Base-by-base conservation (phyloP, 352 stramenopile species). In the Plasmopara halstedii region DNA sequence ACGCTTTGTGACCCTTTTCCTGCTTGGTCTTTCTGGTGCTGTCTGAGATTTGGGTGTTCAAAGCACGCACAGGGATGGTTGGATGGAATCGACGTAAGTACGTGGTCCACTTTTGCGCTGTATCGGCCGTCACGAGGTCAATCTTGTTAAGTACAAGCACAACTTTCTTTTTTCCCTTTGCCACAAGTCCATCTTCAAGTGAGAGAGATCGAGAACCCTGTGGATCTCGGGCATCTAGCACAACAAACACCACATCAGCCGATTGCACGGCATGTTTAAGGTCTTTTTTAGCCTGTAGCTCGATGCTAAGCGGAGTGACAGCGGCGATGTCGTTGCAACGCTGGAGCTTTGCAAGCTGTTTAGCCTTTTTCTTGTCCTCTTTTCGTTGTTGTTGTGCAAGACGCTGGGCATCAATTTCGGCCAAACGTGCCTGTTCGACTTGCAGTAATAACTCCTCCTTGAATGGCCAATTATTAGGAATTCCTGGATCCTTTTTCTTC, bases 121-220 rank as follows among this genome's bases (percentile, higher is more conserved):
- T 75, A 33, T 91, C 74, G 22, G 59, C 43, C 8, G 76, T 53
- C 33, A 99, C 81, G n/a, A 99, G 77, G 67, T 99, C 97, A 54
- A 98, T 89, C 73, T 99, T 99, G 80, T 99, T 99, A 47, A 99
- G 64, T 33, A 99, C 95, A 4, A 99, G 76, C 42, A 99, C 82
- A 52, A 99, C 80, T 33, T 95, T 85, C 74, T 99, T 99, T 56
- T 91, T 79, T 36, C 73, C 78, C 53, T 97, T 95, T 36, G 73
- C 84, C 45, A 98, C 76, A 23, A 99, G 85, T 34, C 88, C 83
- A 47, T 97, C 78, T 67, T 99, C 96, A 20, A 99, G 78, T 32
- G 84, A 89, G 5, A 93, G 73, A 51, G 95, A 94, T 15, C 95
- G 81, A 29, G 83, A 97, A 14, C 93, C 95, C 51, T 98, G 78